phyloP scores from a whole-genome alignment of 257 asterid species.

The Solanum clarkiae region DNA sequence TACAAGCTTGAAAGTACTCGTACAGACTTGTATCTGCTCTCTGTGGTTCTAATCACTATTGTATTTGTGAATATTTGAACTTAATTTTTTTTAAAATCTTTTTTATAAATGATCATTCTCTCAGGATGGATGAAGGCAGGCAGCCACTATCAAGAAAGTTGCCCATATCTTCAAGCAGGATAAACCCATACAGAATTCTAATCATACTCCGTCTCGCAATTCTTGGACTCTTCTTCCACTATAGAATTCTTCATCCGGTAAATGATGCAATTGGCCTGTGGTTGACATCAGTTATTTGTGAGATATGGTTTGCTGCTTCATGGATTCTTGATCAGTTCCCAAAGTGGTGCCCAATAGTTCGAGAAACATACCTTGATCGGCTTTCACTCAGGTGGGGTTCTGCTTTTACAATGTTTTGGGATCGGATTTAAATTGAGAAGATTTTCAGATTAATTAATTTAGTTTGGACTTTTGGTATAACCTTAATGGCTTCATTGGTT shows the following conservation, averaged over 20 bases:
- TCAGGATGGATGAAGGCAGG: slow-evolving; percentile 94
- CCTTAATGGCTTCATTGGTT: neutral
- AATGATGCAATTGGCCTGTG: slow-evolving; percentile 71
- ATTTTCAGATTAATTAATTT: neutral
- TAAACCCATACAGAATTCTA: slow-evolving; percentile 74
- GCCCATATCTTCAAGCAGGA: slow-evolving; percentile 74
- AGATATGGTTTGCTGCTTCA: slow-evolving; percentile 85
- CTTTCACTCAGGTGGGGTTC: slow-evolving; percentile 57
- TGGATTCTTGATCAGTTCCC: slow-evolving; percentile 98
- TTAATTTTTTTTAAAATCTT: neutral
- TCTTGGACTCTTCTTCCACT: slow-evolving; percentile 78
- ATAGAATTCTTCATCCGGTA: slow-evolving; percentile 78
- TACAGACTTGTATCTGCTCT: neutral
- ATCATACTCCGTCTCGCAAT: slow-evolving; percentile 62
- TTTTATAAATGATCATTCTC: slow-evolving; percentile 3
- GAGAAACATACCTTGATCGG: slow-evolving; percentile 92
- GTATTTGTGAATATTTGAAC: neutral
- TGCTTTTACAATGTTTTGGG: neutral
- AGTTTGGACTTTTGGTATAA: neutral
- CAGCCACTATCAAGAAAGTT: slow-evolving; percentile 87
- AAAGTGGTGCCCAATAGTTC: slow-evolving; percentile 73
- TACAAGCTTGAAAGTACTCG: neutral
- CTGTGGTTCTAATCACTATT: neutral
- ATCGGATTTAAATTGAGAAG: neutral
- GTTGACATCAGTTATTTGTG: slow-evolving; percentile 89